Conservation (phyloP, 1,139 yeast species). For the Geotrichum siamense region DNA sequence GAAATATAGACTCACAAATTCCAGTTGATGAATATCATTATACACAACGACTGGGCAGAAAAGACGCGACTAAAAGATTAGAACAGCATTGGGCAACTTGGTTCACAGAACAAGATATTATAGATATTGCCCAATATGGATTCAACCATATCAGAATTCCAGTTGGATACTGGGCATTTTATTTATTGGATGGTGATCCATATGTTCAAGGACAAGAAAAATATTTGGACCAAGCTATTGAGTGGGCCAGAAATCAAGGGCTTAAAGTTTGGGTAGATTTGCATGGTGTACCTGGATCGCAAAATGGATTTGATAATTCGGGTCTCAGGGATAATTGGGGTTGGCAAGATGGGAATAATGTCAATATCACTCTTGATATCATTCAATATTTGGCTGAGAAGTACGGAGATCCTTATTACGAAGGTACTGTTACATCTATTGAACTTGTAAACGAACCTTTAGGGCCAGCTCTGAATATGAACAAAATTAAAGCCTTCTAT, state of each 20-base stretch:
- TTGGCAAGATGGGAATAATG: constrained; percentile 47
- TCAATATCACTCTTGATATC: constrained; percentile 47
- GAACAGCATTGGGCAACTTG: constrained; percentile 72
- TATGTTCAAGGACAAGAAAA: constrained; percentile 78
- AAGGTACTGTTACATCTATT: constrained; percentile 74
- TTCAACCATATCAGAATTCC: constrained; percentile 86
- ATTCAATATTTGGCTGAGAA: constrained; percentile 42
- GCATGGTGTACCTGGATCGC: constrained; percentile 97
- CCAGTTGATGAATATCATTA: constrained; percentile 87
- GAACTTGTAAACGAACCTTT: constrained; percentile 87
- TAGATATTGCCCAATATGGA: constrained; percentile 54
- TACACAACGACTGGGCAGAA: constrained; percentile 55
- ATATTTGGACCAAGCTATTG: constrained; percentile 67
- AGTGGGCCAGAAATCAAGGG: constrained; percentile 59
- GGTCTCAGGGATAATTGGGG: constrained; percentile 64
- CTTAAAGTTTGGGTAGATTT: constrained; percentile 84
- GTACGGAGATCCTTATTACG: constrained; percentile 58
- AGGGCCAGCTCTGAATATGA: constrained; percentile 58
- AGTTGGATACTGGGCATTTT: constrained; percentile 94
- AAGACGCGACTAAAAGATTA: constrained; percentile 47
- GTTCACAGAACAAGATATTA: constrained; percentile 68
- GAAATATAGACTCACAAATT: constrained; percentile 37
- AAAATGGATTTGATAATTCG: constrained; percentile 93
- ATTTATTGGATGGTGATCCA: constrained; percentile 59
- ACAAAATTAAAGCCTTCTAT: constrained; percentile 51